Percentiles rank a stretch among this genome's conserved stretches.
Conservation (phyloP, 768 basidiomycete species). For the Peribolospora kevripleyi region DNA sequence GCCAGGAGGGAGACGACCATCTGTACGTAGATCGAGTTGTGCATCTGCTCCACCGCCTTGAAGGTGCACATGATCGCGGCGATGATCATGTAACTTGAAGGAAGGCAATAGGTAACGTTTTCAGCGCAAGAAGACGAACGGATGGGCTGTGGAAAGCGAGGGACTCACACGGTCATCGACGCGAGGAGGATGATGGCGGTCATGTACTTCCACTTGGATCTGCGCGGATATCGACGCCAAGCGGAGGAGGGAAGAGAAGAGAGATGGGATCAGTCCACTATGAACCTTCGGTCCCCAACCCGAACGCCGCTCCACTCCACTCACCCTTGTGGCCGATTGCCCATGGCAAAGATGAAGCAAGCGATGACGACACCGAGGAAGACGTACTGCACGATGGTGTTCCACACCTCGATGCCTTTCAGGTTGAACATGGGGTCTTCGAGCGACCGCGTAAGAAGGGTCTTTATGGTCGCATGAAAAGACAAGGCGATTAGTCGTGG, state of each 20-base stretch:
- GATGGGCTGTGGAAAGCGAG: background rate
- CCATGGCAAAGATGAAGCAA: slow-evolving; percentile 84
- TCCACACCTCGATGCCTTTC: slow-evolving; percentile 10
- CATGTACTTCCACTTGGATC: slow-evolving; percentile 67
- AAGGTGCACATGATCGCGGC: slow-evolving; percentile 62
- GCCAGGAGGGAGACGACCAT: slow-evolving; percentile 53
- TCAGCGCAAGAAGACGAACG: background rate
- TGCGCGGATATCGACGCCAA: slow-evolving; percentile 14
- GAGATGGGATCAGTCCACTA: slow-evolving; percentile 1
- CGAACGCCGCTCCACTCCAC: slow-evolving; percentile 11
- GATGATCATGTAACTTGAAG: slow-evolving; percentile 63
- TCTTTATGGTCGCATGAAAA: slow-evolving; percentile 27
- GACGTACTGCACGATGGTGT: slow-evolving; percentile 32
- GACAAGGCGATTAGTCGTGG: background rate
- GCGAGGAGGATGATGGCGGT: slow-evolving; percentile 25
- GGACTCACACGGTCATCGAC: background rate
- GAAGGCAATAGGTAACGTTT: slow-evolving; percentile 35
- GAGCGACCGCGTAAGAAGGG: slow-evolving; percentile 60
- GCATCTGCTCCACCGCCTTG: slow-evolving; percentile 38
- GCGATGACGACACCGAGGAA: slow-evolving; percentile 68
- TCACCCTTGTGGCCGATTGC: slow-evolving; percentile 71
- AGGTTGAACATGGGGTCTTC: slow-evolving; percentile 42
- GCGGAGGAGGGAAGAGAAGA: background rate
- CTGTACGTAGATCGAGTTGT: slow-evolving; percentile 34
- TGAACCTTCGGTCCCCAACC: slow-evolving; percentile 3